These are phyloP conservation scores for Hypsizygus ulmarius DNA, from an alignment of 1,284 basidiomycete genomes.

Conservation along the genomic window DNA sequence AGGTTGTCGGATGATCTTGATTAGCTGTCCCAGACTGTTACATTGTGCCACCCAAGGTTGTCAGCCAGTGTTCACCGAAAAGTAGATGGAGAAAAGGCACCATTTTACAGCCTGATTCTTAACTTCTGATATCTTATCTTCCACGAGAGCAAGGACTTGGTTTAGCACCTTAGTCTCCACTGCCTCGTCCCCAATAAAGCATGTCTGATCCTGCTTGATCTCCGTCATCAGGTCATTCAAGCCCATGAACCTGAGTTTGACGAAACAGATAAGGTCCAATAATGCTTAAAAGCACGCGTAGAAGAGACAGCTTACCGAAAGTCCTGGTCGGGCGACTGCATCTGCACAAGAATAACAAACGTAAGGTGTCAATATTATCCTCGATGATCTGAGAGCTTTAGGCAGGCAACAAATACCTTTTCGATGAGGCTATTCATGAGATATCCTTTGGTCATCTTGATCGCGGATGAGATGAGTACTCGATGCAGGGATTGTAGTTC, in stretches of 20 bases:
- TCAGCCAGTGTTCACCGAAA: background rate
- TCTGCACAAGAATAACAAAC: constrained; percentile 40
- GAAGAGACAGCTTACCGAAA: constrained; percentile 52
- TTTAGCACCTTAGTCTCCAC: constrained; percentile 79
- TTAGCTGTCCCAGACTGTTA: constrained; percentile 77
- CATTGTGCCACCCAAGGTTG: background rate
- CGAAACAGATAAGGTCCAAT: constrained; percentile 10
- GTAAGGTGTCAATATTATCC: background rate
- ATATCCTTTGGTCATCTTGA: constrained; percentile 76
- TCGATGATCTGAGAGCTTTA: background rate
- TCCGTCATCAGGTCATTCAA: constrained; percentile 89
- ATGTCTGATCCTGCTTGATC: constrained; percentile 68
- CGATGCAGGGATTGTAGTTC: constrained; percentile 4
- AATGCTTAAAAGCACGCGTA: constrained; percentile 26
- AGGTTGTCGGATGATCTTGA: constrained; percentile 80
- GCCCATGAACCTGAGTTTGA: constrained; percentile 79
- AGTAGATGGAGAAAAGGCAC: constrained; percentile 41
- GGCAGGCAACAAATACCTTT: constrained; percentile 52
- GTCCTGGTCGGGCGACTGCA: constrained; percentile 82
- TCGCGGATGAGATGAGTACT: constrained; percentile 1
- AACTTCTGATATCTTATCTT: constrained; percentile 96
- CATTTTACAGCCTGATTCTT: constrained; percentile 97
- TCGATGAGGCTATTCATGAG: constrained; percentile 79
- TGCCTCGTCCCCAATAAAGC: constrained; percentile 76
- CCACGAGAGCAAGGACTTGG: constrained; percentile 80